These are phyloP conservation scores for Xylariaceae sp. DNA, from an alignment of 2,329 filamentous ascomycete species.

Conservation along the genomic window DNA sequence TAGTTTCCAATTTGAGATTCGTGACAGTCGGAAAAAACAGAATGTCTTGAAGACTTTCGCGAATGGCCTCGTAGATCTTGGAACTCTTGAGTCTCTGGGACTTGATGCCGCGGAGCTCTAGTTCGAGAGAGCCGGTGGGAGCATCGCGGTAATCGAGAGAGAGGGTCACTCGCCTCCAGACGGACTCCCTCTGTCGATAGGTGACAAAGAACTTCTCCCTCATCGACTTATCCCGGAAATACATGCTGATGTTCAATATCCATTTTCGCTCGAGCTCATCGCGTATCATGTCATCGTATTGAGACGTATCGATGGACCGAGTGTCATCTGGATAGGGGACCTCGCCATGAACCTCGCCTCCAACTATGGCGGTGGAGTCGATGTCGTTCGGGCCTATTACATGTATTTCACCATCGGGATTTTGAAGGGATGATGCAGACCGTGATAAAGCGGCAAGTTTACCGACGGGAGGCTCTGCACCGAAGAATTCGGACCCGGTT, in stretches of 20 bases:
- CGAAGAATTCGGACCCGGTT: conserved; percentile 45
- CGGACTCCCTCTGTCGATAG: conserved; percentile 71
- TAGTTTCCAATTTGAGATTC: conserved; percentile 88
- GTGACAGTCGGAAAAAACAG: conserved; percentile 96
- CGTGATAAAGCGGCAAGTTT: conserved; percentile 23
- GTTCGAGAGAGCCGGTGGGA: conserved; percentile 74
- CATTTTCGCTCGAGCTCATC: conserved; percentile 81
- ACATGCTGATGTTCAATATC: conserved; percentile 98
- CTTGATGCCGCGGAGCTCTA: conserved; percentile 68
- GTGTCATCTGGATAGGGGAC: conserved; percentile 33
- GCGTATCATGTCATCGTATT: conserved; percentile 61
- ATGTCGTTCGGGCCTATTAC: conserved; percentile 26
- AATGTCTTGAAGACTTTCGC: conserved; percentile 86
- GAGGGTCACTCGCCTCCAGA: conserved; percentile 84
- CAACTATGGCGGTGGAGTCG: conserved; percentile 20
- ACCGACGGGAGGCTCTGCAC: conserved; percentile 26
- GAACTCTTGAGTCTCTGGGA: conserved; percentile 89
- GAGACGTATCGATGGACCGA: conserved; percentile 45
- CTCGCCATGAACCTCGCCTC: conserved; percentile 28
- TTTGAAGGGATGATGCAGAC: conserved; percentile 30
- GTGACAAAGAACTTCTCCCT: conserved; percentile 98
- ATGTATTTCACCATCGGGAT: conserved; percentile 32
- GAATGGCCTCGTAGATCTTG: conserved; percentile 90
- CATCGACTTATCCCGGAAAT: conserved; percentile 87
- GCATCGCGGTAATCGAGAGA: conserved; percentile 88